Conservation (phyloP, 1,284 basidiomycete species). For the Pseudomicrostroma phylloplanum region DNA sequence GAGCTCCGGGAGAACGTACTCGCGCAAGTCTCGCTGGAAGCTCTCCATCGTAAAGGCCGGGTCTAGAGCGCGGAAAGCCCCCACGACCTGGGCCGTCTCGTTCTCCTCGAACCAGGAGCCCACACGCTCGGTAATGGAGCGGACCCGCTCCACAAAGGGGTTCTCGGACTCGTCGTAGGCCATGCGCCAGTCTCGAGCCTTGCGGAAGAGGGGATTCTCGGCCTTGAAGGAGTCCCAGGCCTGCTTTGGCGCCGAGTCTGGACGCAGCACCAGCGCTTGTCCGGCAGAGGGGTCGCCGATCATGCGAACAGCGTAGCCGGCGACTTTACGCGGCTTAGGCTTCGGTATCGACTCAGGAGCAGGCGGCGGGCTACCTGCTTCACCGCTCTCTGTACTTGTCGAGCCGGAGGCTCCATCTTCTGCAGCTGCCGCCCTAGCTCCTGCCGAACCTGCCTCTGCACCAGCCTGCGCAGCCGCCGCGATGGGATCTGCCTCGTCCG, state of each 20-base stretch:
- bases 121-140: conserved; percentile 76
- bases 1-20: conserved; percentile 95
- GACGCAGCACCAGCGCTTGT: conserved; percentile 35
- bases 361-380: not conserved
- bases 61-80: conserved; percentile 78
- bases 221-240: conserved; percentile 37
- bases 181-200: conserved; percentile 24
- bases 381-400: not conserved
- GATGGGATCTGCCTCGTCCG: conserved; percentile 10
- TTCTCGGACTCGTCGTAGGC: conserved; percentile 87
- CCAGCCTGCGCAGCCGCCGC: conserved; percentile 9
- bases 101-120: conserved; percentile 93
- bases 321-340: conserved; percentile 17
- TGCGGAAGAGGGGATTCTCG: conserved; percentile 38
- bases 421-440: conserved; percentile 7
- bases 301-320: conserved; percentile 39
- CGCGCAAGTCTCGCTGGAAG: conserved; percentile 83
- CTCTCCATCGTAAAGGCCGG: conserved; percentile 76
- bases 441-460: conserved; percentile 9
- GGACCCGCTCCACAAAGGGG: conserved; percentile 72
- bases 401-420: conserved; percentile 10
- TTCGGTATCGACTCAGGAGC: not conserved
- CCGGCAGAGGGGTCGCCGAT: conserved; percentile 29
- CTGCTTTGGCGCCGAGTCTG: conserved; percentile 38
- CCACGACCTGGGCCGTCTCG: conserved; percentile 87